phyloP scores from a whole-genome alignment of 2,329 filamentous ascomycete genomes.

The Emmonsiellopsis sp. region DNA sequence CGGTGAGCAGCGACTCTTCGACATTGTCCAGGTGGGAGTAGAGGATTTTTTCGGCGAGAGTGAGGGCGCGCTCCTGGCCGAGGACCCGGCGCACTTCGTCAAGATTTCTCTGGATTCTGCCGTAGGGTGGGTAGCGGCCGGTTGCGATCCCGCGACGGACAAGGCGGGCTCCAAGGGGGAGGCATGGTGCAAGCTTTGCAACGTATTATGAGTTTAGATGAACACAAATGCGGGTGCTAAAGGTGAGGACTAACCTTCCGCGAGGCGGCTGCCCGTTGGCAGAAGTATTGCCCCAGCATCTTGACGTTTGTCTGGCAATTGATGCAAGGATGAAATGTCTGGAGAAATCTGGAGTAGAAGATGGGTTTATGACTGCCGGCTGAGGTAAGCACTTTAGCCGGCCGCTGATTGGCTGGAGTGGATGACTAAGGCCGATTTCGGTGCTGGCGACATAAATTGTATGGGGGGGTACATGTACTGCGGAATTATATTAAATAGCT shows the following conservation, averaged over 20 bases:
- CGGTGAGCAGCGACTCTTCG: constrained; percentile 75
- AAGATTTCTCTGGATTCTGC: constrained; percentile 70
- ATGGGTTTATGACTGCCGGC: neutral
- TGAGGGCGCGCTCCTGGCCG: constrained; percentile 55
- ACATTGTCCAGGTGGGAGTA: constrained; percentile 89
- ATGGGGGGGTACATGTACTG: neutral
- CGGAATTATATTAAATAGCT: neutral
- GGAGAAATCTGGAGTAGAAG: neutral
- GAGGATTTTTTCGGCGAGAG: constrained; percentile 94
- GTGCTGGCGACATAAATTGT: neutral
- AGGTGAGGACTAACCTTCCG: neutral
- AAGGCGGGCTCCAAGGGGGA: constrained; percentile 1
- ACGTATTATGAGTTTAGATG: neutral
- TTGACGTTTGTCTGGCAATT: neutral
- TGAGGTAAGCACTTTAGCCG: constrained; percentile 5
- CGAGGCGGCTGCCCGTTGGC: neutral
- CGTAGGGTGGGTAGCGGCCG: constrained; percentile 65
- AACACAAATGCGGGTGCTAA: neutral
- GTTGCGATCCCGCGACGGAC: constrained; percentile 11
- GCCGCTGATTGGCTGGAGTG: constrained; percentile 5
- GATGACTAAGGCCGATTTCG: neutral
- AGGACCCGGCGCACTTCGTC: constrained; percentile 66
- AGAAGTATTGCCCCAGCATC: constrained; percentile 3
- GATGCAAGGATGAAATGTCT: neutral
- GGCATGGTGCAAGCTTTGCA: constrained; percentile 7